phyloP scores from a whole-genome alignment of 768 basidiomycete species.

The Ephemerocybe angulata region DNA sequence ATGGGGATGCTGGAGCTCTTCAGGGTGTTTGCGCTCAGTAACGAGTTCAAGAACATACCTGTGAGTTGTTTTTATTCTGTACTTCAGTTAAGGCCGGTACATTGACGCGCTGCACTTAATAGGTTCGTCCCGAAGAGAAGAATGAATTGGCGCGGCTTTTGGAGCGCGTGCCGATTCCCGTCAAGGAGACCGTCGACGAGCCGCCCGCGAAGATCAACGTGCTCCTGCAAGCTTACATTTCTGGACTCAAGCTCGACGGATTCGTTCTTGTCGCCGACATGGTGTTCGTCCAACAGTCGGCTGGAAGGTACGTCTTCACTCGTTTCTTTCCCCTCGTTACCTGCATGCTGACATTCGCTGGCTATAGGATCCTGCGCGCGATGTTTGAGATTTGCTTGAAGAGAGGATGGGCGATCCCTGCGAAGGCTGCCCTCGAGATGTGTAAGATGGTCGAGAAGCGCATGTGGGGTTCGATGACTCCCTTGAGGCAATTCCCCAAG shows the following conservation, averaged over 20 bases:
- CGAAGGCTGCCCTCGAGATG: conserved; percentile 84
- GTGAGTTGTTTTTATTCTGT: conserved; percentile 4
- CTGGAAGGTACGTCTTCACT: conserved; percentile 62
- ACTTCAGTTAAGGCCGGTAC: too few species aligned
- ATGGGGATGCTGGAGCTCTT: conserved; percentile 91
- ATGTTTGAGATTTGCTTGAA: conserved; percentile 98
- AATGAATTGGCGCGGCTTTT: conserved; percentile 85
- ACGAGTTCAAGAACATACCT: conserved; percentile 89
- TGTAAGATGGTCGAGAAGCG: conserved; percentile 95
- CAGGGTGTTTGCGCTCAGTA: conserved; percentile 91
- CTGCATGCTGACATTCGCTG: neutral
- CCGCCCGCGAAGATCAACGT: conserved; percentile 98
- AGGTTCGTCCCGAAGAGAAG: conserved; percentile 61
- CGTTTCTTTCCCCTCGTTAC: neutral
- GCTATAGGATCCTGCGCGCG: conserved; percentile 77
- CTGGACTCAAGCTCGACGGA: conserved; percentile 85
- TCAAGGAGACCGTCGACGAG: conserved; percentile 95
- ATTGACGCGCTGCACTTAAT: neutral
- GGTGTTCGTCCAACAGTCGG: conserved; percentile 97
- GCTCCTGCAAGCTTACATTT: conserved; percentile 90
- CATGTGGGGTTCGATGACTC: conserved; percentile 98
- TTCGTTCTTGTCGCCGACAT: conserved; percentile 83
- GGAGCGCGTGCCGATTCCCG: conserved; percentile 93
- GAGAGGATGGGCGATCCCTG: conserved; percentile 95
- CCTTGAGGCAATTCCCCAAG: conserved; percentile 91